Evolutionary conservation across 257 asterid species (phyloP).

Genomic region (Verbena officinalis): DNA sequence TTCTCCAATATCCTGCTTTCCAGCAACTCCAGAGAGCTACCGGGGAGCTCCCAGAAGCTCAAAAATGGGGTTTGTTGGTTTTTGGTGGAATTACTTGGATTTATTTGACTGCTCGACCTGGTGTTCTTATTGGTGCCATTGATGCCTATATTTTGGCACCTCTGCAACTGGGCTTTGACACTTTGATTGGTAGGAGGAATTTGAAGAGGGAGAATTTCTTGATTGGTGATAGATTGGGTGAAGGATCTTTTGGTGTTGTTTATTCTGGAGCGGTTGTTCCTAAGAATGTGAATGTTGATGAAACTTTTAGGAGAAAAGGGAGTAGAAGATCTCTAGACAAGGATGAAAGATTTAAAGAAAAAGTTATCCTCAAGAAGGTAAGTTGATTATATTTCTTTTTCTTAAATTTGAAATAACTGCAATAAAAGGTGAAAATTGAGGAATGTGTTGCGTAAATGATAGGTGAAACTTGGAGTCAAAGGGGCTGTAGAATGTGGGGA

Average conservation of each 20-base stretch:
- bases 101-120: constrained; percentile 92
- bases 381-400: not conserved
- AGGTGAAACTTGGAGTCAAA: constrained; percentile 88
- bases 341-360: constrained; percentile 64
- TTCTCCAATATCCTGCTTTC: constrained; percentile 46
- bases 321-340: constrained; percentile 39
- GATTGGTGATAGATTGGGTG: constrained; percentile 78
- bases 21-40: constrained; percentile 51
- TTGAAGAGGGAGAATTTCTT: constrained; percentile 73
- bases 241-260: constrained; percentile 93
- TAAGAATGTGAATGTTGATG: constrained; percentile 57
- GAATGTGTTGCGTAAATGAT: constrained; percentile 13
- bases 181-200: constrained; percentile 73
- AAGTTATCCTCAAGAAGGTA: constrained; percentile 94
- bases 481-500: constrained; percentile 96
- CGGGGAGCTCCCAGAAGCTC: constrained; percentile 53
- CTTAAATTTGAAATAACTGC: too few species aligned
- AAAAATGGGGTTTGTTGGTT: constrained; percentile 57
- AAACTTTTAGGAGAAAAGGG: constrained; percentile 43
- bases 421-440: too few species aligned
- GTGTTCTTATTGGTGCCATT: constrained; percentile 84
- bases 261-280: constrained; percentile 87
- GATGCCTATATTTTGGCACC: constrained; percentile 88
- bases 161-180: constrained; percentile 71
- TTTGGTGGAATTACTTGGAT: constrained; percentile 71